Evolutionary conservation across 371 early-diverging fungal genomes (phyloP), one percentile per base, ranked within the genome.

Genomic region (Mortierella sp.): DNA sequence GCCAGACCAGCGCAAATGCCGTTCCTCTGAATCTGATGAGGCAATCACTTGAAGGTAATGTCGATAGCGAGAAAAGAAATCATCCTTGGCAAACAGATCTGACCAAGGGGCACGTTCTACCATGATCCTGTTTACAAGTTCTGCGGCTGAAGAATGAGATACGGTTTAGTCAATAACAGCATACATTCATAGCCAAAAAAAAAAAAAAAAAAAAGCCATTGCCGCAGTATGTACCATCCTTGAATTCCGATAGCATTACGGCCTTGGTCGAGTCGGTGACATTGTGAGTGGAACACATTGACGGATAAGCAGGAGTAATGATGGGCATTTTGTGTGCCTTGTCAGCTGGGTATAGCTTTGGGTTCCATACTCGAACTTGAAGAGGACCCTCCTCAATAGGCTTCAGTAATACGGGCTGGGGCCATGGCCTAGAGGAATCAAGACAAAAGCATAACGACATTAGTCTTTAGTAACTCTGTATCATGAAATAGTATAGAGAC

Each of bases 251-350:
- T 21, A 90, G 91, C 78, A 97, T 96, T 22, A 99, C 91, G 4
- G 75, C 81, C 38, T 92, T 90, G 0, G 99, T 99, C 2, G 98
- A 98, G 48, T 87, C 86, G 0, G 96, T 95, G 11, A 99, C 98
- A 78, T 99, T 99, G 86, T 99, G 99, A 0, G 99, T 99, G 2
- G 99, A 92, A 84, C 99, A 99, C 97, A 99, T 99, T 24, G 98
- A 96, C 21, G 99, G 99, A 83, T 99, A 99, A 0, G 99, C 99
- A 8, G 99, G 99, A 15, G 99, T 99, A 72, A 99, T 99, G 62
- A 99, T 96, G 1, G 99, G 99, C 99, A 99, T 99, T 40, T 93
- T 90, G 84, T 99, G 99, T 19, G 88, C 91, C 67, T 88, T 88
- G 81, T 99, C 99, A 9, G 92, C 86, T 0, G 94, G 93, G 87